Conservation (phyloP, 2,329 filamentous ascomycete genomes). For the Colletotrichum falcatum region DNA sequence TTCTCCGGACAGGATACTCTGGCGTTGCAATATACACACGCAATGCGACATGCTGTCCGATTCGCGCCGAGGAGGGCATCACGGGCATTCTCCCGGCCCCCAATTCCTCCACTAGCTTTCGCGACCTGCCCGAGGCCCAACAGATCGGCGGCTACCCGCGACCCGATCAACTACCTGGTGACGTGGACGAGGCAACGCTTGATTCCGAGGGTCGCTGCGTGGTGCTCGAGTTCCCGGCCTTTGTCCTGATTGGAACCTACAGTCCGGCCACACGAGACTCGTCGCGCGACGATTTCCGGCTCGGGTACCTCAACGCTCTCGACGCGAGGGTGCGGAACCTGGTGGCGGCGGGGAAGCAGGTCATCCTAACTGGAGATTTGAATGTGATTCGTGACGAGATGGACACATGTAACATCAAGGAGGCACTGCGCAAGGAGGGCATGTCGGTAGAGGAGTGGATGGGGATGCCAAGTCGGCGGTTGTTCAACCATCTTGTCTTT, state of each 20-base stretch:
- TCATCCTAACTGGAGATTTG: constrained; percentile 88
- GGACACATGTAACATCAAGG: constrained; percentile 81
- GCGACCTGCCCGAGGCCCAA: constrained; percentile 77
- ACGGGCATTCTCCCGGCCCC: constrained; percentile 83
- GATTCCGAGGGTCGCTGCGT: constrained; percentile 95
- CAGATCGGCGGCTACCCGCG: constrained; percentile 92
- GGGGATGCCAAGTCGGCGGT: constrained; percentile 75
- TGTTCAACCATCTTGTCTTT: constrained; percentile 89
- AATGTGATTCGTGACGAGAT: constrained; percentile 79
- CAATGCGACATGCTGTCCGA: constrained; percentile 85
- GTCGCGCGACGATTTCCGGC: constrained; percentile 82
- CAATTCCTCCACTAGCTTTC: constrained; percentile 76
- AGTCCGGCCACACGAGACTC: constrained; percentile 91
- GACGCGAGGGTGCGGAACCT: constrained; percentile 90
- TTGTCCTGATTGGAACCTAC: constrained; percentile 93
- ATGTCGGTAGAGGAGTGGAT: constrained; percentile 79
- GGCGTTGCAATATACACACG: constrained; percentile 95
- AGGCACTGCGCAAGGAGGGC: constrained; percentile 77
- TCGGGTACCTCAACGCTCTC: constrained; percentile 82
- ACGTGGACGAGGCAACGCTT: constrained; percentile 76
- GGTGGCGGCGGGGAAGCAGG: constrained; percentile 81
- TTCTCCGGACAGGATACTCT: constrained; percentile 78
- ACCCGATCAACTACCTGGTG: constrained; percentile 71
- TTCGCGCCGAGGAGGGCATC: constrained; percentile 94
- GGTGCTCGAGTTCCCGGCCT: constrained; percentile 92